Conservation (phyloP, 2,329 filamentous ascomycete genomes). For the Fusarium xylarioides region DNA sequence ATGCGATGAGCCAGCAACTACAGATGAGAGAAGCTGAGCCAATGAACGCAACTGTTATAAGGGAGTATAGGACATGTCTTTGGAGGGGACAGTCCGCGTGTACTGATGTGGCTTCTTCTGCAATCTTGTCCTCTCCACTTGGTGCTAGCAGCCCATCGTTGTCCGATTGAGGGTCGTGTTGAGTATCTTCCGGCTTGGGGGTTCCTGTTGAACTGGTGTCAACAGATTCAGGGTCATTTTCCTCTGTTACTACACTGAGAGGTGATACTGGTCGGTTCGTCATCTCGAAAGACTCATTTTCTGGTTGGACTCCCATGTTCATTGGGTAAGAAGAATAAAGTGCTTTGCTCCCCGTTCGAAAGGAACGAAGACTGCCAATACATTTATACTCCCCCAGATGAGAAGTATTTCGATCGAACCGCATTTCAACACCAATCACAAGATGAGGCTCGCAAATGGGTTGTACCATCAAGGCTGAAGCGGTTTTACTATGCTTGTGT, state of each 20-base stretch:
- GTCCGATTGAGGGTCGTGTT: neutral
- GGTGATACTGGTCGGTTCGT: neutral
- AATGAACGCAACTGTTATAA: neutral
- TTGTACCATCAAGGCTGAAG: neutral
- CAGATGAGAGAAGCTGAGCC: neutral
- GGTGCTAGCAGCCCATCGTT: neutral
- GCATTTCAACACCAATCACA: neutral
- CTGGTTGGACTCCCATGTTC: neutral
- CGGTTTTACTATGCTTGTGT: conserved; percentile 6
- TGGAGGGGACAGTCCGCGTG: neutral
- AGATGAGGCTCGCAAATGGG: neutral
- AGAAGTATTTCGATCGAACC: neutral
- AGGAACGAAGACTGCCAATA: neutral
- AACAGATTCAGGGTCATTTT: neutral
- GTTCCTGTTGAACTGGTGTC: neutral
- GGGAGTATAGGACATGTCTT: conserved; percentile 22
- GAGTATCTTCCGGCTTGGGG: neutral
- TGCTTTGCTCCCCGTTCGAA: neutral
- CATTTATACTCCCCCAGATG: neutral
- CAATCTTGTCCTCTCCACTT: neutral
- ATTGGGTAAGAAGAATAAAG: neutral
- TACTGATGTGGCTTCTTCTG: neutral
- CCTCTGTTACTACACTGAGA: neutral
- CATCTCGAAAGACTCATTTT: neutral
- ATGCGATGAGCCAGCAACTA: conserved; percentile 9